Conservation (phyloP, 2,329 filamentous ascomycete species). For the Penicillium sp. region DNA sequence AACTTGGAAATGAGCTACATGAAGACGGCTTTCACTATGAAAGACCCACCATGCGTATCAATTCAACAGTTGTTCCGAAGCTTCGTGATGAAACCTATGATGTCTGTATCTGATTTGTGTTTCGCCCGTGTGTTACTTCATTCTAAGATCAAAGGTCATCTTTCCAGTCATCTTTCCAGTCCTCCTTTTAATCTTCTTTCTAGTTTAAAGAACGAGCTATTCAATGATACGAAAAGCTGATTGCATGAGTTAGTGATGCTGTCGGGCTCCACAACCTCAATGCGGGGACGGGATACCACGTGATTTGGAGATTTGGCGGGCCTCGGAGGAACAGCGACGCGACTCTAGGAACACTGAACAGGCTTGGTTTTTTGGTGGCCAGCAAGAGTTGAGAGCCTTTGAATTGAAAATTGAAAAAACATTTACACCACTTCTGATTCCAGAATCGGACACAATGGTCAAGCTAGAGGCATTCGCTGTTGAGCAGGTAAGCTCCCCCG, state of each 20-base stretch:
- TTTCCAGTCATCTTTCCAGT: too few species aligned
- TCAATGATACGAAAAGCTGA: too few species aligned
- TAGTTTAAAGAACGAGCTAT: too few species aligned
- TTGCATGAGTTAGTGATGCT: too few species aligned
- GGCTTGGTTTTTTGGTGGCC: not conserved
- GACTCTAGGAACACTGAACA: not conserved
- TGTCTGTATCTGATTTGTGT: too few species aligned
- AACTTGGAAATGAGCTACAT: slow-evolving; percentile 1
- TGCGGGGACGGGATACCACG: slow-evolving; percentile 11
- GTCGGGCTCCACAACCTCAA: not conserved
- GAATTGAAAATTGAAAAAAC: too few species aligned
- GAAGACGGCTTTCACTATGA: too few species aligned
- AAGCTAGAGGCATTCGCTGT: slow-evolving; percentile 58
- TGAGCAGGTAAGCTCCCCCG: slow-evolving; percentile 63
- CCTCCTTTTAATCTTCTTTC: not conserved
- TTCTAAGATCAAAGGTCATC: too few species aligned
- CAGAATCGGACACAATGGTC: slow-evolving; percentile 42
- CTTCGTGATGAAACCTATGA: too few species aligned
- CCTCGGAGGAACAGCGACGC: not conserved
- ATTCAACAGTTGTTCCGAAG: too few species aligned
- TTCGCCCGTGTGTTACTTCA: too few species aligned
- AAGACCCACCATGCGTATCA: too few species aligned
- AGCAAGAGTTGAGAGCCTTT: not conserved
- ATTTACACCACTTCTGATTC: not conserved
- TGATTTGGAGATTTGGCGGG: slow-evolving; percentile 10